Evolutionary conservation across 106 monocot species (phyloP).

Genomic region (Apostasia ramifera): DNA sequence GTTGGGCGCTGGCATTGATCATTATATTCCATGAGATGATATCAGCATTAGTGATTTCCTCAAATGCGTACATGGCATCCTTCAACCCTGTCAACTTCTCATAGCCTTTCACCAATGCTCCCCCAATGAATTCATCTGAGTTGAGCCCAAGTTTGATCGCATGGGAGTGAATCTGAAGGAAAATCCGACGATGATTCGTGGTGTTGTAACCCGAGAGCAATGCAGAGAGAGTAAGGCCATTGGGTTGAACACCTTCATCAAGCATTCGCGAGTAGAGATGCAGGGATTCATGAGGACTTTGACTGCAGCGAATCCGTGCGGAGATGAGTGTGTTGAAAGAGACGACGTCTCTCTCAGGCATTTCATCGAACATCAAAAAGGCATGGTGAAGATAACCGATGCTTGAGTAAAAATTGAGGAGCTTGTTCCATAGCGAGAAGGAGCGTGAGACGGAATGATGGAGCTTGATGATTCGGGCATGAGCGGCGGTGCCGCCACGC

Average conservation of each 20-base stretch:
- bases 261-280: conserved; percentile 40
- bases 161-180: conserved; percentile 48
- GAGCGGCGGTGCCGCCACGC: conserved; percentile 15
- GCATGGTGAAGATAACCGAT: neutral
- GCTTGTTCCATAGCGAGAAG: conserved; percentile 66
- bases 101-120: conserved; percentile 47
- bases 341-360: conserved; percentile 34
- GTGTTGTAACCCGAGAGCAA: conserved; percentile 21
- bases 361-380: conserved; percentile 27
- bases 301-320: neutral
- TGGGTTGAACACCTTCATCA: conserved; percentile 34
- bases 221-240: conserved; percentile 35
- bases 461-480: conserved; percentile 37
- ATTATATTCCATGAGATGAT: conserved; percentile 57
- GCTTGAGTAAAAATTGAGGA: conserved; percentile 40
- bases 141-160: conserved; percentile 29
- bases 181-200: neutral
- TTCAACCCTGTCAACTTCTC: conserved; percentile 24
- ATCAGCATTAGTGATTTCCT: conserved; percentile 46
- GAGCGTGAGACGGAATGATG: neutral
- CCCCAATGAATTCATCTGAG: conserved; percentile 47
- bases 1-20: conserved; percentile 61
- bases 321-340: conserved; percentile 48
- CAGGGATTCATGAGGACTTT: neutral
- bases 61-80: conserved; percentile 39